Percentiles rank a stretch among this genome's conserved stretches.
These are phyloP conservation scores for Crithidia sp. DNA, from an alignment of 208 protist genomes.

Conservation along the genomic window DNA sequence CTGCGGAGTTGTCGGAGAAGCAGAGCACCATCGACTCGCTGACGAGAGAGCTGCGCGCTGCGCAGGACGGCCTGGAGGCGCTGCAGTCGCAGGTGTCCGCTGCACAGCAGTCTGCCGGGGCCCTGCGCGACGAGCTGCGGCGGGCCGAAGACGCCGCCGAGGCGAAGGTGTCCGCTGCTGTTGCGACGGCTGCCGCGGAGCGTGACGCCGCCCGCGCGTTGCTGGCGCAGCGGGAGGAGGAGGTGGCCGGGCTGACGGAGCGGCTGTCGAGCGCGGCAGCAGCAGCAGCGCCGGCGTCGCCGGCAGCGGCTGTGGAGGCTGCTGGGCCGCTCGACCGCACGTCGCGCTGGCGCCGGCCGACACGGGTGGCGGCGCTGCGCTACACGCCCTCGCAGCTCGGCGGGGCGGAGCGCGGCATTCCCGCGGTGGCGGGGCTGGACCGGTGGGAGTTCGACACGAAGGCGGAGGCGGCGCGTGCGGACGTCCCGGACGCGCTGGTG, in stretches of 20 bases:
- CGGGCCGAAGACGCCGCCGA: background rate
- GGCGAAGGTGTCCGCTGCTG: background rate
- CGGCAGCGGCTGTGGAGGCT: no score
- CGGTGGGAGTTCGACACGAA: conserved; percentile 33
- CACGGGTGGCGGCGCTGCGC: conserved; percentile 8
- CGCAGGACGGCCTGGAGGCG: background rate
- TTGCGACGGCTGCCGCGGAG: conserved; percentile 3
- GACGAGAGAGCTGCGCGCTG: background rate
- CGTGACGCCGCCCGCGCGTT: background rate
- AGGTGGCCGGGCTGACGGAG: background rate
- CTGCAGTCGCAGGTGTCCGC: background rate
- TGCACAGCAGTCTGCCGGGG: background rate
- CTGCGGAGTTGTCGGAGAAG: no score
- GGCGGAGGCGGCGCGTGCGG: conserved; percentile 19
- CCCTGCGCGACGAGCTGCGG: conserved; percentile 3
- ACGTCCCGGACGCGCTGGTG: conserved; percentile 39
- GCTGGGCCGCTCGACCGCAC: no score
- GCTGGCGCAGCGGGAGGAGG: background rate
- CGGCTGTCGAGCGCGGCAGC: no score
- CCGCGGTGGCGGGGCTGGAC: conserved; percentile 20
- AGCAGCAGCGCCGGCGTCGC: no score
- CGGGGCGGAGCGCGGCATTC: conserved; percentile 6
- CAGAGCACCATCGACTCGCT: conserved; percentile 1
- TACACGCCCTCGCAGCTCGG: background rate
- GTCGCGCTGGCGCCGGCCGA: conserved; percentile 24